Percentiles rank a stretch among this genome's conserved stretches.
These are phyloP conservation scores for Nothophytophthora sp. DNA, from an alignment of 352 stramenopile species.

Conservation along the genomic window DNA sequence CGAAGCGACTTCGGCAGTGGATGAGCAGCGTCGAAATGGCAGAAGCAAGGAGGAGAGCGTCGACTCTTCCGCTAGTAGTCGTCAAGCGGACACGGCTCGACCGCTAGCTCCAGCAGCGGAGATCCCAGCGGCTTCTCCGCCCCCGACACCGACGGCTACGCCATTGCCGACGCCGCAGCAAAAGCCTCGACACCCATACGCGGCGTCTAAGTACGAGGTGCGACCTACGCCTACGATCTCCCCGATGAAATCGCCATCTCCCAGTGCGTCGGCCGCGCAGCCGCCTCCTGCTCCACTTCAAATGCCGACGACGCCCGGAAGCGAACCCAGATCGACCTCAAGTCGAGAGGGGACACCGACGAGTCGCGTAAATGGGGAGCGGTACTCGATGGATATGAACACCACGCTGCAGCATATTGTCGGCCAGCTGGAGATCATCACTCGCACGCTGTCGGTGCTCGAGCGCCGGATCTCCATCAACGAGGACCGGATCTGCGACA, in stretches of 20 bases:
- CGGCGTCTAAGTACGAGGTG: constrained; percentile 37
- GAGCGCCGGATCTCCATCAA: constrained; percentile 86
- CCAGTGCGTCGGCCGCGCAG: constrained; percentile 1
- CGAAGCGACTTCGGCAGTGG: constrained; percentile 2
- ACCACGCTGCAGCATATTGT: constrained; percentile 90
- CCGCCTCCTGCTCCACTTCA: constrained; percentile 10
- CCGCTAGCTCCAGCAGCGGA: not conserved
- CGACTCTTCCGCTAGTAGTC: no score
- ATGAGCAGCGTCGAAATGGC: constrained; percentile 5
- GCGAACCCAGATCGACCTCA: constrained; percentile 11
- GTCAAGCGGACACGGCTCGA: constrained; percentile 5
- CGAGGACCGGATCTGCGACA: constrained; percentile 75
- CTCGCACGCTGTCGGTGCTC: constrained; percentile 75
- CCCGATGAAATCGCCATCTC: constrained; percentile 4
- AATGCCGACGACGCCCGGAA: constrained; percentile 11
- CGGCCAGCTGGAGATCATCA: constrained; percentile 90
- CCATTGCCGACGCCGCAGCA: constrained; percentile 36
- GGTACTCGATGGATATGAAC: constrained; percentile 25
- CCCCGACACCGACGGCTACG: constrained; percentile 31
- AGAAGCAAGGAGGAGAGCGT: not conserved
- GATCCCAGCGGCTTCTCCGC: constrained; percentile 18
- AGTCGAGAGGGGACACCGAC: constrained; percentile 9
- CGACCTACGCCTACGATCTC: constrained; percentile 17
- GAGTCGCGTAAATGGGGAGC: not conserved
- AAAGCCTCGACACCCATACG: constrained; percentile 42